A percentile compares a stretch with the other conserved stretches of the same genome.
Conservation (phyloP, 495 filamentous ascomycete species). For the Aspergillus hancockii region DNA sequence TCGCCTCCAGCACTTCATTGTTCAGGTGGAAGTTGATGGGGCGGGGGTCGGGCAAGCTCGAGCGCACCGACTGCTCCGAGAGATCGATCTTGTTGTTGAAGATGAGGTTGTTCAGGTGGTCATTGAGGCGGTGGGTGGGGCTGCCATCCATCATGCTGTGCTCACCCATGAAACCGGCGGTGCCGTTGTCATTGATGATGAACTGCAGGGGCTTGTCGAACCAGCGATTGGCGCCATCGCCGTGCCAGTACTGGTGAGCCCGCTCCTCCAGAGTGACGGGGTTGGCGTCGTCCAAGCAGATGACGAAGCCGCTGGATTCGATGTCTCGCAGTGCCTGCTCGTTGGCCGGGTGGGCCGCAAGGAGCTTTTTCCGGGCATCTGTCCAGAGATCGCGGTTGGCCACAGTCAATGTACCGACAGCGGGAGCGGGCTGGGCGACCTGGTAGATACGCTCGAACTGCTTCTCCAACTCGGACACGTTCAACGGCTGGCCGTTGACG, state of each 20-base stretch:
- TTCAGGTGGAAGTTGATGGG: constrained; percentile 76
- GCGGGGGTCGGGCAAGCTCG: constrained; percentile 78
- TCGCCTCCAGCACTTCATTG: constrained; percentile 67
- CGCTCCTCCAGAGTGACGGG: constrained; percentile 96
- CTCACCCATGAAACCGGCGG: constrained; percentile 96
- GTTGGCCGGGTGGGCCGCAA: constrained; percentile 75
- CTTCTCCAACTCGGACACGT: constrained; percentile 80
- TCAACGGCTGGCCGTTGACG: constrained; percentile 78
- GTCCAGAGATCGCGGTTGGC: constrained; percentile 95
- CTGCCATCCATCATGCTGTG: constrained; percentile 99
- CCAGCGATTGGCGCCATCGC: constrained; percentile 93
- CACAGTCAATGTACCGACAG: constrained; percentile 83
- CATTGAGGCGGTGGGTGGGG: constrained; percentile 93
- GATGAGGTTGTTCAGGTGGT: constrained; percentile 86
- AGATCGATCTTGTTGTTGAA: constrained; percentile 91
- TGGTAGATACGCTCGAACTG: constrained; percentile 87
- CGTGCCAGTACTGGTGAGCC: constrained; percentile 96
- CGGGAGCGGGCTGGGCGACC: constrained; percentile 64
- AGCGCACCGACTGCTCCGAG: constrained; percentile 70
- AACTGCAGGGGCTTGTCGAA: constrained; percentile 99
- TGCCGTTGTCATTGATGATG: constrained; percentile 97
- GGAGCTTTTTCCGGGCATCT: constrained; percentile 74
- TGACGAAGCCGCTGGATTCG: constrained; percentile 86
- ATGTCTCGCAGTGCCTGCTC: constrained; percentile 74
- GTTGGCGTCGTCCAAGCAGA: constrained; percentile 91